Evolutionary conservation across 139 green algal genomes (phyloP).

Genomic region (Micractinium conductrix): DNA sequence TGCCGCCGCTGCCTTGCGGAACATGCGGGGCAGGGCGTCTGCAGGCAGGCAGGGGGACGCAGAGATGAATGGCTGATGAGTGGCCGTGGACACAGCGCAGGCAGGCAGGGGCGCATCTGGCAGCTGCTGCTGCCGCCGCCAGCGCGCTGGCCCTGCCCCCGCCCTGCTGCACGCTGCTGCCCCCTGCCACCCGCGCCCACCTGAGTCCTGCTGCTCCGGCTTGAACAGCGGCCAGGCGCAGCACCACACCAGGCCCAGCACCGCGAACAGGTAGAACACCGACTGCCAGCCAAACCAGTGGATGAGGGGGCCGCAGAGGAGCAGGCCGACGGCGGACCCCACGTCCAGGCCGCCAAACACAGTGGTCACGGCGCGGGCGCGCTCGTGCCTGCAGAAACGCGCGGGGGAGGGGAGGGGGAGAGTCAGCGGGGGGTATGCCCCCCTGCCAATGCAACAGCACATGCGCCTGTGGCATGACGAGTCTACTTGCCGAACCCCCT

Average conservation of each 20-base stretch:
- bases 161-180: not conserved
- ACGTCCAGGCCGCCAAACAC: slow-evolving; percentile 97
- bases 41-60: not conserved
- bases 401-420: not conserved
- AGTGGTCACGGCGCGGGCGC: slow-evolving; percentile 80
- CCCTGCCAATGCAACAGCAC: not conserved
- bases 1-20: slow-evolving; percentile 5
- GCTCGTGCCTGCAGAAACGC: slow-evolving; percentile 60
- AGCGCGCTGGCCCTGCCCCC: no score
- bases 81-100: no score
- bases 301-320: slow-evolving; percentile 92
- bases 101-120: no score
- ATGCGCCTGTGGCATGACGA: no score
- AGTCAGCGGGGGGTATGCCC: not conserved
- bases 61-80: not conserved
- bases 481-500: no score
- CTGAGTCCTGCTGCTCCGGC: slow-evolving; percentile 61
- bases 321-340: slow-evolving; percentile 81
- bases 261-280: slow-evolving; percentile 98
- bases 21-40: slow-evolving; percentile 5
- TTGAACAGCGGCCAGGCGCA: slow-evolving; percentile 78
- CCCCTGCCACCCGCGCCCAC: not conserved
- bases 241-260: slow-evolving; percentile 90
- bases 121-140: no score
- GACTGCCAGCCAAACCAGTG: slow-evolving; percentile 88